These are phyloP conservation scores for Hypoxylon fragiforme DNA, from an alignment of 495 filamentous ascomycete genomes.

Conservation along the genomic window DNA sequence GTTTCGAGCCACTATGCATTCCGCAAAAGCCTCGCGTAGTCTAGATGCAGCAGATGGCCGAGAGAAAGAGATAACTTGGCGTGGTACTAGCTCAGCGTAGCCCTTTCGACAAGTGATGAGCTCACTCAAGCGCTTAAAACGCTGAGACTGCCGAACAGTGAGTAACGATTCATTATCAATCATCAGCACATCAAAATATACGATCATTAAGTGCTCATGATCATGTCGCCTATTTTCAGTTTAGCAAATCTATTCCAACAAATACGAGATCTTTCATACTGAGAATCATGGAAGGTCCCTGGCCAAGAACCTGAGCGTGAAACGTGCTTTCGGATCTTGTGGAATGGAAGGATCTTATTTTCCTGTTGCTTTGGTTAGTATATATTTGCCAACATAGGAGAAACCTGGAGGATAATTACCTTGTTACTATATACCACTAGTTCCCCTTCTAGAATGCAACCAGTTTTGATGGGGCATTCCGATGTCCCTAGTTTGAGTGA, in stretches of 20 bases:
- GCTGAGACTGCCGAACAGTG: conserved; percentile 58
- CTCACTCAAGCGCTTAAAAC: conserved; percentile 61
- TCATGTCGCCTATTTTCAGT: conserved; percentile 54
- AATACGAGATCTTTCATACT: conserved; percentile 45
- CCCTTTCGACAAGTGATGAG: conserved; percentile 61
- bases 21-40: conserved; percentile 65
- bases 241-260: conserved; percentile 15
- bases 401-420: conserved; percentile 27
- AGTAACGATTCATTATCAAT: conserved; percentile 70
- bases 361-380: conserved; percentile 38
- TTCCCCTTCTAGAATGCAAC: conserved; percentile 82
- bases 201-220: conserved; percentile 79
- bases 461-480: conserved; percentile 59
- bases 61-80: conserved; percentile 65
- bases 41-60: conserved; percentile 44
- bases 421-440: conserved; percentile 74
- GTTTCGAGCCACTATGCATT: conserved; percentile 63
- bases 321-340: conserved; percentile 81
- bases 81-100: conserved; percentile 61
- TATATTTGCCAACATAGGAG: neutral
- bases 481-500: conserved; percentile 60
- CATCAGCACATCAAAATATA: conserved; percentile 79
- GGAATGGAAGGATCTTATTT: conserved; percentile 64
- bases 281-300: conserved; percentile 70
- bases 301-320: conserved; percentile 71